These are phyloP conservation scores for Colletotrichum plurivorum DNA, from an alignment of 2,329 filamentous ascomycete species.

Conservation along the genomic window DNA sequence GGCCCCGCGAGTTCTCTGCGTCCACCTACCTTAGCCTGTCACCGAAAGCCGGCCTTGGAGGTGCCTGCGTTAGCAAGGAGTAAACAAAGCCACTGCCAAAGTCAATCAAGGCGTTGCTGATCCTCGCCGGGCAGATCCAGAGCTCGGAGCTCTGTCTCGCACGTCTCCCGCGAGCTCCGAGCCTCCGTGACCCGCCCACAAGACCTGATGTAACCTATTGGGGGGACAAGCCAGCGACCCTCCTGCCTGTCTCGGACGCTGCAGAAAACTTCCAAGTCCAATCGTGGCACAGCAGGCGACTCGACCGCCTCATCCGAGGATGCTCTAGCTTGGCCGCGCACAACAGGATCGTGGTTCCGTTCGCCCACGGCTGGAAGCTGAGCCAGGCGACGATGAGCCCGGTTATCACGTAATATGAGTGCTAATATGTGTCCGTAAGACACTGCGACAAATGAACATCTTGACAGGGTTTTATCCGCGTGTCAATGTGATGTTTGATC, in stretches of 20 bases:
- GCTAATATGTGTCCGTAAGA: background rate
- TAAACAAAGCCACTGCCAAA: conserved; percentile 9
- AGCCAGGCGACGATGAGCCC: background rate
- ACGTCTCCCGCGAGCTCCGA: conserved; percentile 37
- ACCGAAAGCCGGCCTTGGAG: background rate
- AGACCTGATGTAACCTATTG: conserved; percentile 21
- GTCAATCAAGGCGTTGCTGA: conserved; percentile 20
- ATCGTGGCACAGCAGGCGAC: conserved; percentile 20
- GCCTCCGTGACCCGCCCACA: conserved; percentile 28
- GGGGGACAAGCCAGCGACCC: conserved; percentile 1
- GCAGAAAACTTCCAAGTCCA: conserved; percentile 12
- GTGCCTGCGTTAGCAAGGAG: conserved; percentile 14
- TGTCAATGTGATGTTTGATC: background rate
- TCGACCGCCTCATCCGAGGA: conserved; percentile 37
- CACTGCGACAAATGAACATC: background rate
- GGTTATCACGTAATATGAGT: conserved; percentile 1
- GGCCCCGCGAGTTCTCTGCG: conserved; percentile 17
- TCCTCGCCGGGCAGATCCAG: conserved; percentile 10
- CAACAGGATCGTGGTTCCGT: background rate
- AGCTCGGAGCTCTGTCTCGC: conserved; percentile 34
- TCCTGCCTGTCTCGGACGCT: conserved; percentile 26
- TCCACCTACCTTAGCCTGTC: too few relatives aligned
- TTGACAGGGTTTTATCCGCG: background rate
- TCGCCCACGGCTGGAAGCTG: conserved; percentile 9
- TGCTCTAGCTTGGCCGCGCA: conserved; percentile 15